A percentile compares a stretch with the other conserved stretches of the same genome.
These are phyloP conservation scores for Plasmopara viticola DNA, from an alignment of 352 stramenopile species.

Conservation along the genomic window DNA sequence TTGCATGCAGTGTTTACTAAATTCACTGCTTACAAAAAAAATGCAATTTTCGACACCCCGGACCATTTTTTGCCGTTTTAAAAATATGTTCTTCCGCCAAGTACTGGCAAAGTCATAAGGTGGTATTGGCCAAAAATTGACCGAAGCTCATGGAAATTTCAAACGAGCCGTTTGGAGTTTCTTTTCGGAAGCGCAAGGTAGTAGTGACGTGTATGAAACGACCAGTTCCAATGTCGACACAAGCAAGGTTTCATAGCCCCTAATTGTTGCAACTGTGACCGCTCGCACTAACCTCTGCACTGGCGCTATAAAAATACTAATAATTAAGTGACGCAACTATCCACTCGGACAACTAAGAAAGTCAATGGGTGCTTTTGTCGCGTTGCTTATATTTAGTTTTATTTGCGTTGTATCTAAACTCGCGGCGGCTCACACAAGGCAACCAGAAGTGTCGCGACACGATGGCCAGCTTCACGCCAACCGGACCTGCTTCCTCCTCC, in stretches of 20 bases:
- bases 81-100: no score
- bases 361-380: conserved; percentile 4
- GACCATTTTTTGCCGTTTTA: no score
- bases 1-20: no score
- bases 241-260: not conserved
- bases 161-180: conserved; percentile 23
- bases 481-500: conserved; percentile 14
- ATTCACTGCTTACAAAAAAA: no score
- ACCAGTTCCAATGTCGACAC: not conserved
- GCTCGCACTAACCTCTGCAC: not conserved
- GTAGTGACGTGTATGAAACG: not conserved
- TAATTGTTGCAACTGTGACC: conserved; percentile 1
- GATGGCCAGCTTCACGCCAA: conserved; percentile 25
- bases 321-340: conserved; percentile 6
- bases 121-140: no score
- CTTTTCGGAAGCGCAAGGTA: not conserved
- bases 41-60: no score
- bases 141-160: no score
- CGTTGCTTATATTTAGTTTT: conserved; percentile 24
- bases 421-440: conserved; percentile 6
- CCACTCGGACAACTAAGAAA: conserved; percentile 10
- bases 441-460: conserved; percentile 2
- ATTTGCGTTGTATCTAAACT: conserved; percentile 6
- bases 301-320: not conserved
- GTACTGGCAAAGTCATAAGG: no score